Evolutionary conservation across 2,329 filamentous ascomycete species (phyloP).

Genomic region (Trichoderma sp.): DNA sequence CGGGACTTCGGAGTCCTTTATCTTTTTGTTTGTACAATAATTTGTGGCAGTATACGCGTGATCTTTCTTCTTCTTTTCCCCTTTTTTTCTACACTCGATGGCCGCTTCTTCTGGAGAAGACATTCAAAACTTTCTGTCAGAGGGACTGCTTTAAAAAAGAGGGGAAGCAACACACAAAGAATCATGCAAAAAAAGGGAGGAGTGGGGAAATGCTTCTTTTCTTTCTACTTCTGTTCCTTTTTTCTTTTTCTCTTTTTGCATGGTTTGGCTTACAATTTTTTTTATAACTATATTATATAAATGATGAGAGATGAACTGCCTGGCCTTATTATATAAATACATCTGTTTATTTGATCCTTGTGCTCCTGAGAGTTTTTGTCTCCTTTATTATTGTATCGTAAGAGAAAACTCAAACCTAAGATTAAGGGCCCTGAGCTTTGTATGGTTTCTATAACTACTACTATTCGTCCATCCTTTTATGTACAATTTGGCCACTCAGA

Average conservation of each 20-base stretch:
- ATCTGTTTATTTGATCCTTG: neutral
- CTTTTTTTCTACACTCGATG: neutral
- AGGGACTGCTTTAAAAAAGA: neutral
- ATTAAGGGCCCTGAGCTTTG: neutral
- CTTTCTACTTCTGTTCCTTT: neutral
- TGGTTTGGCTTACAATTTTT: slow-evolving; percentile 22
- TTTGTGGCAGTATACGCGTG: slow-evolving; percentile 13
- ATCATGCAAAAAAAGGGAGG: slow-evolving; percentile 7
- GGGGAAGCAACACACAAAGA: neutral
- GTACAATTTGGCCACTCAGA: neutral
- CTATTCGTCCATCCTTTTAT: neutral
- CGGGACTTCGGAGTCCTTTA: neutral
- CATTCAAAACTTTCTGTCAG: neutral
- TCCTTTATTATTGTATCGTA: neutral
- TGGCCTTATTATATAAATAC: slow-evolving; percentile 8
- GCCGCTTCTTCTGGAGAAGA: neutral
- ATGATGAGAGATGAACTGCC: slow-evolving; percentile 27
- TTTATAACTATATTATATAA: slow-evolving; percentile 22
- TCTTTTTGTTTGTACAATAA: slow-evolving; percentile 19
- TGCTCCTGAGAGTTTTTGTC: neutral
- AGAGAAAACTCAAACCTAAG: neutral
- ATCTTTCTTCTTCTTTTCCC: neutral
- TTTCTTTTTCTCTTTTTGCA: slow-evolving; percentile 14
- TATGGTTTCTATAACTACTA: neutral
- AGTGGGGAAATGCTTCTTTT: neutral